These are phyloP conservation scores for Afroboletus lepidellus DNA, from an alignment of 1,284 basidiomycete genomes.

Conservation along the genomic window DNA sequence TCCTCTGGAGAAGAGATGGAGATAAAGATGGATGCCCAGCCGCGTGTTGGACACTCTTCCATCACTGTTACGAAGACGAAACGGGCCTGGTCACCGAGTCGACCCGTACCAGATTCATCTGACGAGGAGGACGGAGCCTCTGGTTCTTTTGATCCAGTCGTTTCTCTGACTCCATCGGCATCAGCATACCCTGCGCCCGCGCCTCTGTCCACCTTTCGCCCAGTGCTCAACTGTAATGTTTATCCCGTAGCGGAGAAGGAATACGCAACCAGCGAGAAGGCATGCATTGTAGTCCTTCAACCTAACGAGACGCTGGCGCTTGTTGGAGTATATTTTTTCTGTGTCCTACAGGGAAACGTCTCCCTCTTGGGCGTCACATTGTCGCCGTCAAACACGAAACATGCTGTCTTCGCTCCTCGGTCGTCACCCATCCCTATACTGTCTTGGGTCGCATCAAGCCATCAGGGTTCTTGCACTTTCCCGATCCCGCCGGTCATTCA, in stretches of 20 bases:
- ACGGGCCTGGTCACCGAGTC: slow-evolving; percentile 56
- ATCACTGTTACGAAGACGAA: slow-evolving; percentile 16
- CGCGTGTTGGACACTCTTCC: slow-evolving; percentile 5
- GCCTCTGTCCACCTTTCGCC: slow-evolving; percentile 23
- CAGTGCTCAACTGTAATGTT: slow-evolving; percentile 13
- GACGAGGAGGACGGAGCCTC: slow-evolving; percentile 31
- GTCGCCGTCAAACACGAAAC: slow-evolving; percentile 36
- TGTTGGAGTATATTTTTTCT: slow-evolving; percentile 54
- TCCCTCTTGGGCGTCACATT: slow-evolving; percentile 51
- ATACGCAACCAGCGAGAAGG: slow-evolving; percentile 6
- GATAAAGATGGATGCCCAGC: slow-evolving; percentile 13
- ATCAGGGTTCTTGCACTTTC: slow-evolving; percentile 23
- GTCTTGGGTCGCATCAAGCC: slow-evolving; percentile 27
- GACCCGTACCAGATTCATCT: slow-evolving; percentile 48
- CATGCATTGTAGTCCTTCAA: slow-evolving; percentile 43
- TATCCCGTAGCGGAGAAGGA: slow-evolving; percentile 8
- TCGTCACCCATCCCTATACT: slow-evolving; percentile 66
- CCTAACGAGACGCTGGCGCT: slow-evolving; percentile 53
- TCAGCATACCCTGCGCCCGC: slow-evolving; percentile 1
- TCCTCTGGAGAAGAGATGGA: slow-evolving; percentile 31
- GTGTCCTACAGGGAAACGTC: slow-evolving; percentile 54
- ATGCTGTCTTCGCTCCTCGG: slow-evolving; percentile 62
- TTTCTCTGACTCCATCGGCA: background rate
- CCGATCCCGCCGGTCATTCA: slow-evolving; percentile 12
- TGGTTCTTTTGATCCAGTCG: background rate